Evolutionary conservation across 352 stramenopile species (phyloP), one percentile per base, ranked within the genome.

Genomic region (Pythium pyrilobum): DNA sequence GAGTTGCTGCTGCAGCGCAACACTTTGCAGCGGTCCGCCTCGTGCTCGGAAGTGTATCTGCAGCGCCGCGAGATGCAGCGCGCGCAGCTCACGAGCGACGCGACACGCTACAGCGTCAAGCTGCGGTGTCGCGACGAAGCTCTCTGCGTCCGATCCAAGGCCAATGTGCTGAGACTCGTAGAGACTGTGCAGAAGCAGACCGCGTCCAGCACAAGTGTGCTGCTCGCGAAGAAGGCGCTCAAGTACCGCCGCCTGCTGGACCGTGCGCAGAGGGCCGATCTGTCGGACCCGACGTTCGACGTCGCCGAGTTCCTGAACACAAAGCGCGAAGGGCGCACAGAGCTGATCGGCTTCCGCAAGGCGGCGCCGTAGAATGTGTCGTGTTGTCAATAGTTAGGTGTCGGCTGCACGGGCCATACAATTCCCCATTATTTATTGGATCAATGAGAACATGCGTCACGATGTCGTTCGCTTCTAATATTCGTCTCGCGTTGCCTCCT

Each of bases 221-320:
- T 41, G 25, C 51, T 58, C 12, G 51, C 51, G 15, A 48, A 42
- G 41, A 58, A 58, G 40, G 40, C 51, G 27, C 51, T 58, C 8
- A n/a, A 27, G 13, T 58, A 58, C 31, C 38, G 51, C 12, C 24
- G 27, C 5, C 21, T 62, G 3, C 45, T 62, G 4, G 37, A n/a
- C 6, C 45, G 53, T 16, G 36, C 28, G 13, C 12, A 55, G 36
- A 8, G 48, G 18, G 53, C 41, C 2, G 53, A 62, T n/a, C 21
- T 62, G 23, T 16, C 45, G 12, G 45, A 62, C 25, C 45, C 45
- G 9, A 23, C 36, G 7, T 42, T 49, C 15, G 34, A 50, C 31
- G 21, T 47, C 43, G 39, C 16, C 12, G 13, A 27, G 6, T 38
- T 56, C 25, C 24, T 56, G 24, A 13, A 12, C 23, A n/a, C 34